Percentiles rank a stretch among this genome's conserved stretches.
Evolutionary conservation across 345 rosid genomes (phyloP).

Genomic region (Abelmoschus esculentus): DNA sequence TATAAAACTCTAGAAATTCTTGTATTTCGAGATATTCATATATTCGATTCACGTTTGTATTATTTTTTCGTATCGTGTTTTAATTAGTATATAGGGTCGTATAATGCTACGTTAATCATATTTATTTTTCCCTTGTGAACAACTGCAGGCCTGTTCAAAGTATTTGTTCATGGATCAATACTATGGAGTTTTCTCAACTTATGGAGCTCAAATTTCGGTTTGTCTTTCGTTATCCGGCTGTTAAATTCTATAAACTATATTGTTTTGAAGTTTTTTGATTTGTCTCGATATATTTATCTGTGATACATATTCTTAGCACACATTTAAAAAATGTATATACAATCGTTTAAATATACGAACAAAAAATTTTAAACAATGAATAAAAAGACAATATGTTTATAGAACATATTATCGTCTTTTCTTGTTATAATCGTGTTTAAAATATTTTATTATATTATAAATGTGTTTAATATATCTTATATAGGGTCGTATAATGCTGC

Average conservation of each 20-base stretch:
- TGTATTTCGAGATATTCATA: no score
- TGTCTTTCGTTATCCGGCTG: constrained; percentile 15
- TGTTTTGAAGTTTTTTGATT: no score
- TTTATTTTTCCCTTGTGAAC: constrained; percentile 10
- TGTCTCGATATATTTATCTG: neutral
- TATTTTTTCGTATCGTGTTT: neutral
- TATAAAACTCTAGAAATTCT: no score
- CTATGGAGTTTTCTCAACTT: constrained; percentile 68
- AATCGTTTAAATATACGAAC: no score
- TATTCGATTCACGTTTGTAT: neutral
- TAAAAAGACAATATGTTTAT: no score
- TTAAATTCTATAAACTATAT: neutral
- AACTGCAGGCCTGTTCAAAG: constrained; percentile 48
- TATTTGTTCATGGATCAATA: constrained; percentile 57
- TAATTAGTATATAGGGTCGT: no score
- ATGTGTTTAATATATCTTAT: neutral
- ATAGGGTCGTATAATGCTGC: constrained; percentile 80
- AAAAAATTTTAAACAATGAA: no score
- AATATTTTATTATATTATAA: no score
- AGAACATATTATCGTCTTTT: no score
- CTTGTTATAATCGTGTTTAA: neutral
- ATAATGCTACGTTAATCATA: neutral
- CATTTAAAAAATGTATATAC: no score
- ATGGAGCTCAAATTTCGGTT: constrained; percentile 58
- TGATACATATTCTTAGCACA: neutral